phyloP scores from a whole-genome alignment of 305 asterid species.

The Caryopteris hybrid region DNA sequence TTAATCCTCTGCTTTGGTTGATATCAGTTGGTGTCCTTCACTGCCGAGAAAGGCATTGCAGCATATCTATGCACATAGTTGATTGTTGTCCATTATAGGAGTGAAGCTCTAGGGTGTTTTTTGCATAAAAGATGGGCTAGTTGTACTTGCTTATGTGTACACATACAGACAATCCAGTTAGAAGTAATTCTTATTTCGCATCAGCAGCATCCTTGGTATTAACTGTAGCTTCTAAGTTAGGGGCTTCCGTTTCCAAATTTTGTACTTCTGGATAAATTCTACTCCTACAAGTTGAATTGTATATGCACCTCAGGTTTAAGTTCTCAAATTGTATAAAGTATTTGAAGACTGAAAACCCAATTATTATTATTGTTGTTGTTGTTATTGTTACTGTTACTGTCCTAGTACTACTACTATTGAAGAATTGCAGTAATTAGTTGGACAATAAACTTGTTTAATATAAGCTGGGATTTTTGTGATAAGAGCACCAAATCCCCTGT shows the following conservation, averaged over 20 bases:
- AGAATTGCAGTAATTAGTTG: background rate
- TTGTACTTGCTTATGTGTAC: background rate
- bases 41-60: background rate
- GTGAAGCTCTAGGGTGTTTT: constrained; percentile 8
- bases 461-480: background rate
- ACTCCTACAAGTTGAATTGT: background rate
- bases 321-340: background rate
- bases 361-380: no score
- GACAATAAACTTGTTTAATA: background rate
- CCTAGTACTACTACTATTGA: background rate
- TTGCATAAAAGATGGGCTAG: background rate
- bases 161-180: background rate
- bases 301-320: background rate
- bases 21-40: background rate
- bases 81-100: background rate
- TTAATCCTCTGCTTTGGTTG: background rate
- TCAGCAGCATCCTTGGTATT: background rate
- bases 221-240: background rate
- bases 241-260: constrained; percentile 13
- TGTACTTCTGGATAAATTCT: constrained; percentile 9
- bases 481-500: background rate
- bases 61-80: background rate
- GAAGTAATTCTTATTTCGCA: background rate
- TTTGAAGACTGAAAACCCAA: background rate
- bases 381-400: no score